These are phyloP conservation scores for Monilinia fructigena DNA, from an alignment of 2,329 filamentous ascomycete species.

Conservation along the genomic window DNA sequence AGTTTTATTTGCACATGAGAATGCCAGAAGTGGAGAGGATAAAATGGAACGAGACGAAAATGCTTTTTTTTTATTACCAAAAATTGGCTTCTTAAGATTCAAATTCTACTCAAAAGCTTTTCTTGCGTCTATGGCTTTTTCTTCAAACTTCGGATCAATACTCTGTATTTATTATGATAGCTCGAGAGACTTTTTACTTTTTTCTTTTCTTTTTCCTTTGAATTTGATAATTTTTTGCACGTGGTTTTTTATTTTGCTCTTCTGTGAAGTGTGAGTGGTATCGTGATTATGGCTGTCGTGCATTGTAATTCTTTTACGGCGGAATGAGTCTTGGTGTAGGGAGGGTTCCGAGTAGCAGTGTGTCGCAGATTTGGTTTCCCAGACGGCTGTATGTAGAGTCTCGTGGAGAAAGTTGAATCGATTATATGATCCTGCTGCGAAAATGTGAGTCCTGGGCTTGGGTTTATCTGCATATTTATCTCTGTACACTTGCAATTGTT, in stretches of 20 bases:
- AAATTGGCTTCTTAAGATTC: conserved; percentile 8
- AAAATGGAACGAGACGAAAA: conserved; percentile 9
- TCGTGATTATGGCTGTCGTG: too few species aligned
- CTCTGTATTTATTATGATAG: conserved; percentile 26
- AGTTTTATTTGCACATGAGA: conserved; percentile 21
- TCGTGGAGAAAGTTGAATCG: too few species aligned
- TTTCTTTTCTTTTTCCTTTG: conserved; percentile 5
- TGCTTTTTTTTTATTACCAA: neutral
- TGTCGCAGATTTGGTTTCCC: too few species aligned
- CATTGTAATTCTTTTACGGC: too few species aligned
- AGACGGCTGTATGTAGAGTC: too few species aligned
- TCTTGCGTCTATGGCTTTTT: conserved; percentile 11
- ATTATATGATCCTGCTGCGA: too few species aligned
- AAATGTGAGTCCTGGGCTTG: too few species aligned
- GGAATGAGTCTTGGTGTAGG: too few species aligned
- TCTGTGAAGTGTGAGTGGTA: too few species aligned
- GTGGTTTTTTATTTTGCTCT: neutral
- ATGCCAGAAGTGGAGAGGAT: conserved; percentile 6
- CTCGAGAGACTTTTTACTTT: conserved; percentile 9
- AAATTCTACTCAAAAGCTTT: neutral
- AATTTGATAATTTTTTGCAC: conserved; percentile 8
- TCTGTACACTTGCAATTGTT: too few species aligned
- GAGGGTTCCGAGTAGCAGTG: too few species aligned
- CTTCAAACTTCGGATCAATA: conserved; percentile 15
- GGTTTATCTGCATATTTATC: too few species aligned